phyloP scores from a whole-genome alignment of 352 stramenopile genomes.

The Pythium volutum region DNA sequence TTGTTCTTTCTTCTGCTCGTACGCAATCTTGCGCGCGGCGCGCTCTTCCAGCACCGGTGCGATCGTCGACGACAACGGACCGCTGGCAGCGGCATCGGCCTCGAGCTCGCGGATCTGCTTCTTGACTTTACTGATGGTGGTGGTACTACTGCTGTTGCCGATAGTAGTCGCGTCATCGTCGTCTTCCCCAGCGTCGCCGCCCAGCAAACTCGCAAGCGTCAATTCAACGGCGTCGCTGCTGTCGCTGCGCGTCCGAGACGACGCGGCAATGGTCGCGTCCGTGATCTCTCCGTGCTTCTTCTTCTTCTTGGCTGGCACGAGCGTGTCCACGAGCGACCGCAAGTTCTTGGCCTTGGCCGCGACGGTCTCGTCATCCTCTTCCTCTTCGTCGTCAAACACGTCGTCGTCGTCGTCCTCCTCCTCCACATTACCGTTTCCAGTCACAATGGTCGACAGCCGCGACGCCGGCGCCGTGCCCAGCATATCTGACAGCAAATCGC shows the following conservation, averaged over 20 bases:
- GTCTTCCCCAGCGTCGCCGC: constrained; percentile 27
- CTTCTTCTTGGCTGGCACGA: constrained; percentile 40
- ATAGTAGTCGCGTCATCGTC: not conserved
- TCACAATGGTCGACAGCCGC: constrained; percentile 49
- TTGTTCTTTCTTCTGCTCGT: constrained; percentile 86
- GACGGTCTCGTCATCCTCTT: constrained; percentile 35
- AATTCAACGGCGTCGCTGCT: constrained; percentile 20
- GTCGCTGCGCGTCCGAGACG: constrained; percentile 4
- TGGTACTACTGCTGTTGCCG: not conserved
- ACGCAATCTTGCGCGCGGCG: constrained; percentile 86
- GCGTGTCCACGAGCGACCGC: constrained; percentile 41
- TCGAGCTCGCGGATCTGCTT: constrained; percentile 74
- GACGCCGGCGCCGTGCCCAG: constrained; percentile 53
- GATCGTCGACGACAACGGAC: constrained; percentile 56
- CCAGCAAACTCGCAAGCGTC: constrained; percentile 44
- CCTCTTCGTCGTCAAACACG: constrained; percentile 30
- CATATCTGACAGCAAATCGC: constrained; percentile 73
- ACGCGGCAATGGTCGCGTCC: constrained; percentile 36
- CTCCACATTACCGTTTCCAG: constrained; percentile 26
- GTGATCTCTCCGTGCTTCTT: constrained; percentile 55
- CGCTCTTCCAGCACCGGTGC: constrained; percentile 84
- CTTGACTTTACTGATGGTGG: constrained; percentile 46
- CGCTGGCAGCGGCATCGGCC: constrained; percentile 52
- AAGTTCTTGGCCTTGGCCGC: constrained; percentile 46
- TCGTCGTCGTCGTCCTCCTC: constrained; percentile 20